Conservation (phyloP, 306 rosid genomes). For the Trifolium dubium region DNA sequence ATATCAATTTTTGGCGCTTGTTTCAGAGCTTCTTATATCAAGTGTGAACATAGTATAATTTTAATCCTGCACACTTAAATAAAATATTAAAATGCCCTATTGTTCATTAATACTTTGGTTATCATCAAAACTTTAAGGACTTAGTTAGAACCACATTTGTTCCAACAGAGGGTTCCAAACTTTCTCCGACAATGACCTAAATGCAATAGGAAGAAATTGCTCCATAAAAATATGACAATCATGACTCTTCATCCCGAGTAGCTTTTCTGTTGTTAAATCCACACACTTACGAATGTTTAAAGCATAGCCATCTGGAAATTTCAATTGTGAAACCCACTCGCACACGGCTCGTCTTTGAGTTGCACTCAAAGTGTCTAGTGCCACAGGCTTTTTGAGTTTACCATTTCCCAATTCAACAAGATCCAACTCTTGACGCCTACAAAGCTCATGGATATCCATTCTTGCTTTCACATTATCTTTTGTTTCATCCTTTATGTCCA, state of each 20-base stretch:
- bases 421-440: background rate
- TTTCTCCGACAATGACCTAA: background rate
- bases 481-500: background rate
- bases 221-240: background rate
- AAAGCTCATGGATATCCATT: background rate
- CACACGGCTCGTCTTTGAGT: background rate
- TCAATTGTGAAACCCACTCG: background rate
- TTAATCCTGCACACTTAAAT: no score
- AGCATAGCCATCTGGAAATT: background rate
- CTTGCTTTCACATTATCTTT: constrained; percentile 17
- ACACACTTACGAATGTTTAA: background rate
- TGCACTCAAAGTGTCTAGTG: no score
- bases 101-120: no score
- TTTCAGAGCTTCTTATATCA: no score
- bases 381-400: background rate
- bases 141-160: no score
- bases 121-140: no score
- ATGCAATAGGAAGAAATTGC: background rate
- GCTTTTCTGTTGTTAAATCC: background rate
- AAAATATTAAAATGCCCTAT: no score
- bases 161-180: constrained; percentile 14
- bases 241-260: background rate
- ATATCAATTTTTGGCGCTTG: no score
- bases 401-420: constrained; percentile 5
- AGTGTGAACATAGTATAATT: no score